Evolutionary conservation across 306 rosid species (phyloP), one percentile per base, ranked within the genome.

Genomic region (Chamaecrista fasciculata): DNA sequence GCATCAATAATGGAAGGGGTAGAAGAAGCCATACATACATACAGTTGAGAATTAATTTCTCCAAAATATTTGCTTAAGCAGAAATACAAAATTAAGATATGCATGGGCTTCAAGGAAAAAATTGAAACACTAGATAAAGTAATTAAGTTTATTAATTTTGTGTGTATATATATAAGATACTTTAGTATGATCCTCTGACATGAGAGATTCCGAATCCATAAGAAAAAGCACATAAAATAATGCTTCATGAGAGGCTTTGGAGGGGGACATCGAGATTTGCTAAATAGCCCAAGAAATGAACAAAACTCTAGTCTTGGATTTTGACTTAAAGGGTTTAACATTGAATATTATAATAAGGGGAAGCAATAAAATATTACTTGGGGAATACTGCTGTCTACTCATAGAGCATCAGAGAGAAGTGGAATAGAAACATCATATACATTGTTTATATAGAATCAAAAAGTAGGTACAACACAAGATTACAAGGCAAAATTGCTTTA

Each of bases 371-470:
- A 67, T 50, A 69, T 40, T 34, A 57, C 21, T 8, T 6, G 11
- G 26, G 58, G 79, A 11, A 58, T 33, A 33, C 36, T 33, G 6
- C 6, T 33, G 40, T 69, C 56, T 65, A 75, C 76, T 72, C 70
- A 66, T 67, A 28, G 69, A 24, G 78, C 77, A 75, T 80, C 69
- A 67, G 66, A 83, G 75, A 82, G n/a, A n/a, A n/a, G 72, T 33
- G 81, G 90, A 82, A 87, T 87, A 78, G 96, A 90, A 87, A 82
- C 91, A 81, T 82, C 84, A 80, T 40, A 73, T 63, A n/a, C 11
- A 62, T 84, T 69, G 61, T 76, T 80, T 40, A 10, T 83, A 79
- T 69, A 55, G 53, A 68, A 81, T 78, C 73, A 68, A 53, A 71
- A 67, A 31, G 71, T 67, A 69, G 52, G 51, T 33, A 9, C 1